Base-by-base conservation (phyloP, 75 land plant genomes). In the Picea glauca region DNA sequence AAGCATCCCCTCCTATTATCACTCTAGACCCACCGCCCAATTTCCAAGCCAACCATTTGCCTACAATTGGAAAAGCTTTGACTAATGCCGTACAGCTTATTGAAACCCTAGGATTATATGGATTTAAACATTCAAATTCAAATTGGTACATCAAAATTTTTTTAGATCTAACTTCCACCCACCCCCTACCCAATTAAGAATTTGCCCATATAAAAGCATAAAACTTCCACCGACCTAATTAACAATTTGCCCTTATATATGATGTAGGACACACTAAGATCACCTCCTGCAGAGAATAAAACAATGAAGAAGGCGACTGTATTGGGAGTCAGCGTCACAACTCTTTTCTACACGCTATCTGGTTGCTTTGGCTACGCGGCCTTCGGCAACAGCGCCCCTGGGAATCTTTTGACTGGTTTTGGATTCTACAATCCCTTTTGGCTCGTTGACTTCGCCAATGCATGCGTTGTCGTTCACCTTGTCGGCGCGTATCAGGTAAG, bases 401-500 rank as follows among this genome's bases (percentile, higher is more conserved):
- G 86, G 13, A 85, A 85, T 30, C 59, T 85, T 26, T 58, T 85
- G 20, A 84, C 87, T 9, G 87, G 87, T 1, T 85, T 85, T 58
- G 78, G 82, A 7, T 83, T 80, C 40, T 83, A 76, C 67, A 73
- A 38, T 32, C 86, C 85, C 20, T 83, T 64, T 50, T 84, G 86
- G 86, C 78, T 85, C 3, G 74, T 84, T 6, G 86, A 85, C 32
- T 26, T 85, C 35, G 87, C 87, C 32, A 85, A 85, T 75, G 26
- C 59, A 13, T 85, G 86, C 59, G 72, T 85, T 20, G 78, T 85
- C 15, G 59, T 84, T 61, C 87, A 85, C 54, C 82, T 85, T 15
- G 38, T 85, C 8, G 87, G 87, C 21, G 87, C 86, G 3, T 85
- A 84, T 67, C 87, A 85, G 81, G 87, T 85, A 66, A 33, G 46